A percentile compares a stretch with the other conserved stretches of the same genome.
These are phyloP conservation scores for Syzygium syzygioides DNA, from an alignment of 441 rosid genomes.

Conservation along the genomic window DNA sequence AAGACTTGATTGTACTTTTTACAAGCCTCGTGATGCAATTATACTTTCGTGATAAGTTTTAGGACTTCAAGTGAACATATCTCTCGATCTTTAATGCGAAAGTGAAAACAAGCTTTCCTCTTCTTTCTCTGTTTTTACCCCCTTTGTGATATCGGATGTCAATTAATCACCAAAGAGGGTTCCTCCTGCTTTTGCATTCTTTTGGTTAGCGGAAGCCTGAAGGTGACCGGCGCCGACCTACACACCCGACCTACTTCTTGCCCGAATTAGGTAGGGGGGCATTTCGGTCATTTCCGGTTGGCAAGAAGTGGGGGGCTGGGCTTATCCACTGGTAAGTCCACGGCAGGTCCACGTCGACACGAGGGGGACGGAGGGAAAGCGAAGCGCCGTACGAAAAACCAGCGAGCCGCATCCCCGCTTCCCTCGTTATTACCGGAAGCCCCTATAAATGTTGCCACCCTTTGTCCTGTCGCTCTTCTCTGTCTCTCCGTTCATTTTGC, in stretches of 20 bases:
- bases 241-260: not conserved
- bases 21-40: too few relatives aligned
- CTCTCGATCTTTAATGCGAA: too few relatives aligned
- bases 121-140: not conserved
- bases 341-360: slow-evolving; percentile 25
- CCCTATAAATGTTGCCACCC: not conserved
- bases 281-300: not conserved
- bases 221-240: not conserved
- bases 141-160: not conserved
- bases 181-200: not conserved
- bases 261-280: not conserved
- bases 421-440: not conserved
- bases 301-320: not conserved
- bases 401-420: not conserved
- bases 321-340: slow-evolving; percentile 13
- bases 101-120: too few relatives aligned
- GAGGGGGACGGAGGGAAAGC: not conserved
- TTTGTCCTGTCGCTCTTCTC: not conserved
- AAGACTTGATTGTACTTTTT: too few relatives aligned
- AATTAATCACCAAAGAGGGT: too few relatives aligned
- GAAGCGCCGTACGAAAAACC: not conserved
- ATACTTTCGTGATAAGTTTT: too few relatives aligned
- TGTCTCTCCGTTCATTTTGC: not conserved
- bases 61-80: too few relatives aligned
- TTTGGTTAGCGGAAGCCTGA: not conserved